Base-by-base conservation (phyloP, 75 land plant genomes). In the Selaginella moellendorffii region DNA sequence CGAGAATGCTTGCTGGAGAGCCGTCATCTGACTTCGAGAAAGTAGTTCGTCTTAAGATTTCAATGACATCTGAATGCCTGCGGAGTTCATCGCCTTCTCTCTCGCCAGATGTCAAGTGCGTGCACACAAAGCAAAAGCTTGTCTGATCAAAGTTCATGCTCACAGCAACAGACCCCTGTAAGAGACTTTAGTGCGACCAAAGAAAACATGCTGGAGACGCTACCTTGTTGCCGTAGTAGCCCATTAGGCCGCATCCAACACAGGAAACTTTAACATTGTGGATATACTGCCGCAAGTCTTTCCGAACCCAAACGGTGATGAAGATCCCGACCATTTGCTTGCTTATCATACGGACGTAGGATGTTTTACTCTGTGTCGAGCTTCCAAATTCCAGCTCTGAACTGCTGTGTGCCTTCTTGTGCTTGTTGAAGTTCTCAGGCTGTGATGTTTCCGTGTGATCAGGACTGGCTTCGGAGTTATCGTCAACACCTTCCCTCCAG, bases 291-390 rank as follows among this genome's bases (percentile, higher is more conserved):
- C 68, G 30, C 23, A 90, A 77, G 5, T 80, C 79, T 20, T 70
- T 58, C 1, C 83, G 77, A 1, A 87, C 83, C 97, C 93, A 90
- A 0, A 90, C 79, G 51, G 88, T 79, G 52, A 90, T 69, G 70
- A 90, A 87, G 9, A 90, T 66, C 2, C 97, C 97, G 61, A 91
- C 97, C 97, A 91, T 88, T 66, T 83, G 88, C 61, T 88, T 88
- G 69, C 90, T 86, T 1, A 85, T 89, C 19, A 75, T 79, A 29
- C 78, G 52, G 18, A 62, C 14, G 64, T 72, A 83, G 5, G 14
- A 5, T 5, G 5, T 36, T 36, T 36, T 36, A n/a, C n/a, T n/a
- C n/a, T n/a, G n/a, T n/a, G n/a, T n/a, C 14, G 46, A 36, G 46
- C 10, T 36, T 36, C 14, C 14, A 14, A 36, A 36, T 5, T 36